These are phyloP conservation scores for Dendrobium nobile DNA, from an alignment of 106 monocot genomes.

Conservation along the genomic window DNA sequence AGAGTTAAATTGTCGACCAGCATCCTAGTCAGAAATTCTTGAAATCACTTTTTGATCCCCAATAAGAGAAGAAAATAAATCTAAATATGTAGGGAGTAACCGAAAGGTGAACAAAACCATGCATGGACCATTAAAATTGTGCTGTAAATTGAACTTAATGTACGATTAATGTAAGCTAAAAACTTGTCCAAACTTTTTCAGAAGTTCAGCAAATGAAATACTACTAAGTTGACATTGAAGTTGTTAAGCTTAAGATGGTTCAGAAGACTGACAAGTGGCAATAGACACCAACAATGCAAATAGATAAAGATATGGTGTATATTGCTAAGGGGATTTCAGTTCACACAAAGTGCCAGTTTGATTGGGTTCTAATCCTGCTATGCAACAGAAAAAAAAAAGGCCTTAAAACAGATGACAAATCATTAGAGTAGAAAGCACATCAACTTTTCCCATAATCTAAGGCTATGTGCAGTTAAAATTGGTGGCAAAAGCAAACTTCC, in stretches of 20 bases:
- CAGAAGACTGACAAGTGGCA: neutral
- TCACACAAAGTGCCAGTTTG: neutral
- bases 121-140: neutral
- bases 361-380: neutral
- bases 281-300: neutral
- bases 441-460: neutral
- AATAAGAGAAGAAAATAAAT: neutral
- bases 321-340: neutral
- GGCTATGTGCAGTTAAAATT: neutral
- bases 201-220: neutral
- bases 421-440: neutral
- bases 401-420: neutral
- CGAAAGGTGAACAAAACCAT: neutral
- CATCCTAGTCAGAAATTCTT: neutral
- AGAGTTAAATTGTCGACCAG: neutral
- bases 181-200: neutral
- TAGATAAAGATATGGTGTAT: neutral
- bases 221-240: neutral
- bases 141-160: neutral
- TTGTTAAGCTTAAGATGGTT: neutral
- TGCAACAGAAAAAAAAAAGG: neutral
- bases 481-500: neutral
- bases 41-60: neutral
- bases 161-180: neutral
- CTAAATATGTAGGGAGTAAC: neutral